Evolutionary conservation across 306 rosid genomes (phyloP).

Genomic region (Ceratonia siliqua): DNA sequence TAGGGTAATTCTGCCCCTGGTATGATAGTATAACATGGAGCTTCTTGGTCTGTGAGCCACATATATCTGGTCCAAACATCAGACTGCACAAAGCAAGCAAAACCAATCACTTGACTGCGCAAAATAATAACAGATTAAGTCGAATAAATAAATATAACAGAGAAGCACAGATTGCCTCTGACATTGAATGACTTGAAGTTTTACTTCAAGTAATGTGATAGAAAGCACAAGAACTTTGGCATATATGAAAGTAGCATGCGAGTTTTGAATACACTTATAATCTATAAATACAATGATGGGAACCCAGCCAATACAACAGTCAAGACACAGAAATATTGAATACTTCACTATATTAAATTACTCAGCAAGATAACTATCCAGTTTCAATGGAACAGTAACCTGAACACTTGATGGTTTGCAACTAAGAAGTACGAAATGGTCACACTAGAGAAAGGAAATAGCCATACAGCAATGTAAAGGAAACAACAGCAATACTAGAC

Average conservation of each 20-base stretch:
- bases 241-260: not conserved
- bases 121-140: too few species aligned
- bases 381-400: too few species aligned
- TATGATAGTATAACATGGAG: slow-evolving; percentile 90
- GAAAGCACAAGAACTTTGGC: not conserved
- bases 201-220: not conserved
- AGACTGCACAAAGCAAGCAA: slow-evolving; percentile 61
- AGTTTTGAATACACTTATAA: not conserved
- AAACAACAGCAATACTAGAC: too few species aligned
- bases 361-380: too few species aligned
- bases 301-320: too few species aligned
- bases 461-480: too few species aligned
- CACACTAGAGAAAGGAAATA: too few species aligned
- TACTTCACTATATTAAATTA: too few species aligned
- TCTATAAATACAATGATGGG: too few species aligned
- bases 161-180: not conserved
- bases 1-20: slow-evolving; percentile 96
- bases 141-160: not conserved
- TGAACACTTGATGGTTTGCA: too few species aligned
- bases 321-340: too few species aligned
- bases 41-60: slow-evolving; percentile 90
- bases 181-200: not conserved
- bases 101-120: slow-evolving; percentile 26
- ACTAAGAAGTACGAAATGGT: too few species aligned
- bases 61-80: slow-evolving; percentile 96